A percentile compares a stretch with the other conserved stretches of the same genome.
These are phyloP conservation scores for Theileria parva DNA, from an alignment of 169 alveolate species.

Conservation along the genomic window DNA sequence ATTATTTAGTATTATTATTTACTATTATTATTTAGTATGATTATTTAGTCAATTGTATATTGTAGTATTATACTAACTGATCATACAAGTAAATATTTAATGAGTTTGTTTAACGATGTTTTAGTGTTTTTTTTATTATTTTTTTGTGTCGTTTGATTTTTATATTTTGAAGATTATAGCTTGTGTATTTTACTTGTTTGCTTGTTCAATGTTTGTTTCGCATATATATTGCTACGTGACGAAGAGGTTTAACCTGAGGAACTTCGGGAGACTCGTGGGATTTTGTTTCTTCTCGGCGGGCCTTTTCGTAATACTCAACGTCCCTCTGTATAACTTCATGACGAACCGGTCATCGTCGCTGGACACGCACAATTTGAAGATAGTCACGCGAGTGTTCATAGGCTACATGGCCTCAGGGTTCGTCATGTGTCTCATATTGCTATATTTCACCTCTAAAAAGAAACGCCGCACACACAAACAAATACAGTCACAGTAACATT, in stretches of 20 bases:
- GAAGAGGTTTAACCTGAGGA: conserved; percentile 40
- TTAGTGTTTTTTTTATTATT: conserved; percentile 21
- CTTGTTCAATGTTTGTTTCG: conserved; percentile 44
- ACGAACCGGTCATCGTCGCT: not conserved
- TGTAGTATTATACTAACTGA: no score
- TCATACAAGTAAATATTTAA: no score
- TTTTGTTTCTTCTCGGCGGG: conserved; percentile 38
- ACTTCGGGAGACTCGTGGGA: conserved; percentile 39
- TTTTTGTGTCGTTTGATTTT: conserved; percentile 25
- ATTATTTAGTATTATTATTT: no score
- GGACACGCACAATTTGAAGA: not conserved
- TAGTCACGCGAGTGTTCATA: not conserved
- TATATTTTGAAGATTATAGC: conserved; percentile 46
- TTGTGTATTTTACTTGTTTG: conserved; percentile 25
- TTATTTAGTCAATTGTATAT: no score
- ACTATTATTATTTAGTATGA: no score
- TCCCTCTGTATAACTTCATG: conserved; percentile 43
- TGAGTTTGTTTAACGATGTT: not conserved
- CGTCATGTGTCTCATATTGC: not conserved
- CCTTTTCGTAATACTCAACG: conserved; percentile 12
- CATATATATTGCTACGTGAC: conserved; percentile 34
- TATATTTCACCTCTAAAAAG: not conserved
- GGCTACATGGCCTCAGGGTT: not conserved
- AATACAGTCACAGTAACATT: not conserved
- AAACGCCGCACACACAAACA: not conserved